Evolutionary conservation across 23 red algal genomes (phyloP).

Genomic region (Gracilariopsis chorda): DNA sequence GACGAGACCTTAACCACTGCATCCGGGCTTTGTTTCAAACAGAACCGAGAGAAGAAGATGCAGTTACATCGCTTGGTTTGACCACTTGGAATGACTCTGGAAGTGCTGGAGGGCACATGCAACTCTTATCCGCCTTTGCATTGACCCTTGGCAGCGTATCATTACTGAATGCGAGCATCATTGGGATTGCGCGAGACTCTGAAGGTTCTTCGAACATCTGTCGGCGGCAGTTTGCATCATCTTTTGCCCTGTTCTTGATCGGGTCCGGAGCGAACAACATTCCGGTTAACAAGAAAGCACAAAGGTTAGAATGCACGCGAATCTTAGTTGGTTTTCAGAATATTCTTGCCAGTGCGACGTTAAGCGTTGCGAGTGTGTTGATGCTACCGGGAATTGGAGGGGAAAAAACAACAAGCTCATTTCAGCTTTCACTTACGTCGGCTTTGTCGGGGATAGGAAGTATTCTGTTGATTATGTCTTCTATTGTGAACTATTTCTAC

Average conservation of each 20-base stretch:
- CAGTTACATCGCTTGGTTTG: background rate
- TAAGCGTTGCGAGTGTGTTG: background rate
- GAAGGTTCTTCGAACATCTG: background rate
- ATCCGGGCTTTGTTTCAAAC: conserved; percentile 1
- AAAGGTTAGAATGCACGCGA: background rate
- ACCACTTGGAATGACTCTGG: background rate
- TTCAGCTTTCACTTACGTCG: background rate
- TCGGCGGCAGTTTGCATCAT: conserved; percentile 10
- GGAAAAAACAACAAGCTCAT: background rate
- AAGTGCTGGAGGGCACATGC: conserved; percentile 11
- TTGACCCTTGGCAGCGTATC: conserved; percentile 2
- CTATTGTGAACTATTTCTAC: conserved; percentile 10
- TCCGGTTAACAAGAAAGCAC: background rate
- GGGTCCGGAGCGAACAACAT: conserved; percentile 5
- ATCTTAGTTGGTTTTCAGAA: conserved; percentile 4
- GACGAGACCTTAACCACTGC: conserved; percentile 5
- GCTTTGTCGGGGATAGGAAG: background rate
- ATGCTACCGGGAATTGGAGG: background rate
- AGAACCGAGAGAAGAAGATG: background rate
- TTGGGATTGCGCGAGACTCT: background rate
- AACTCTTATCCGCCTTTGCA: conserved; percentile 6
- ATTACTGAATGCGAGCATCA: conserved; percentile 18
- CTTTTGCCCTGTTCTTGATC: conserved; percentile 26
- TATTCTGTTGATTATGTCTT: conserved; percentile 5
- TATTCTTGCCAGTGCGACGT: background rate